Conservation (phyloP, 192 early-diverging fungal species). For the Spizellomyces sp. region DNA sequence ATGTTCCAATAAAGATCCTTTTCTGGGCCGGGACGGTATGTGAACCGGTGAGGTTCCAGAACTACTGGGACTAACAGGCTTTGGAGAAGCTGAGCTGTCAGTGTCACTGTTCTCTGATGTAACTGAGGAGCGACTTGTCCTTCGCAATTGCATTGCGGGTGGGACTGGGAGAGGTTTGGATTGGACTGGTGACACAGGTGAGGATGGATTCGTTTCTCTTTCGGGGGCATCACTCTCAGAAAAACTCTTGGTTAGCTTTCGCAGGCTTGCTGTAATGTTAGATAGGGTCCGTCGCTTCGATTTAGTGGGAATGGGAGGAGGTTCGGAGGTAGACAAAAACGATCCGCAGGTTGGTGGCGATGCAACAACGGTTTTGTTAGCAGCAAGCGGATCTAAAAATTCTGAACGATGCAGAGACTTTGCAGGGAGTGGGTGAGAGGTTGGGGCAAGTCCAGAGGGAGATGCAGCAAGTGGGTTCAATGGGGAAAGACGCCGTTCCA, state of each 20-base stretch:
- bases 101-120: conserved; percentile 9
- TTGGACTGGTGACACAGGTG: not conserved
- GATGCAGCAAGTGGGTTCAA: conserved; percentile 32
- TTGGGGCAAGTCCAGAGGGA: conserved; percentile 8
- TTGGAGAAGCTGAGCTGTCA: not conserved
- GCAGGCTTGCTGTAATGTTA: conserved; percentile 33
- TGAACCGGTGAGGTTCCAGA: conserved; percentile 11
- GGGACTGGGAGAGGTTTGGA: conserved; percentile 15
- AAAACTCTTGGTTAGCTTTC: conserved; percentile 30
- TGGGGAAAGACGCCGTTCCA: conserved; percentile 33
- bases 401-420: not conserved
- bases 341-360: not conserved
- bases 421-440: conserved; percentile 22
- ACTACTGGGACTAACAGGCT: conserved; percentile 1
- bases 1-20: conserved; percentile 7
- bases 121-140: conserved; percentile 16
- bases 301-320: conserved; percentile 1
- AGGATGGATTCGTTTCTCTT: not conserved
- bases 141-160: conserved; percentile 11
- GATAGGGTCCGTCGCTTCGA: conserved; percentile 31
- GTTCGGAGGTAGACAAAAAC: not conserved
- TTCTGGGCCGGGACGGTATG: conserved; percentile 2
- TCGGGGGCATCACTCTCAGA: conserved; percentile 23
- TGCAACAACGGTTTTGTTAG: not conserved
- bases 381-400: conserved; percentile 3